These are phyloP conservation scores for Wickerhamia fluorescens DNA, from an alignment of 805 yeast species.

Conservation along the genomic window DNA sequence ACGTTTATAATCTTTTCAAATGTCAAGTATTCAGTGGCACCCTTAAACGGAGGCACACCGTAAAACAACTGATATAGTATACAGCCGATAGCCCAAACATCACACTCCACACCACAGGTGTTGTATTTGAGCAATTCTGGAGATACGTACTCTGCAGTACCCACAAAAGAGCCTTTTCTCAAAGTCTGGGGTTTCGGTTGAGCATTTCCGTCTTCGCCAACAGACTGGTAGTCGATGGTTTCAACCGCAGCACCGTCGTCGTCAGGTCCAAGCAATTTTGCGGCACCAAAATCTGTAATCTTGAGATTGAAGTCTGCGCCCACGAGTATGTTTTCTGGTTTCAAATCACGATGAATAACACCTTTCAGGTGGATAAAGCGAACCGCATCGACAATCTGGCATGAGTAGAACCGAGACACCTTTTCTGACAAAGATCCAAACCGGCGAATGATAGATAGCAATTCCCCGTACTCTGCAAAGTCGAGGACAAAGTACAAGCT, in stretches of 20 bases:
- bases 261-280: constrained; percentile 51
- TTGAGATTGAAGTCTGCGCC: constrained; percentile 81
- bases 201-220: too few relatives aligned
- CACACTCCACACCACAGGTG: constrained; percentile 75
- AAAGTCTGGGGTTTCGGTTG: constrained; percentile 11
- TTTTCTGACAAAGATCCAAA: constrained; percentile 71
- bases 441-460: constrained; percentile 69
- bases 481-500: constrained; percentile 88
- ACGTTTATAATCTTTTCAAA: constrained; percentile 80
- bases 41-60: constrained; percentile 87
- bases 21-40: constrained; percentile 74
- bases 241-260: constrained; percentile 26
- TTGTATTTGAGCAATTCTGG: constrained; percentile 82
- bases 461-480: constrained; percentile 92
- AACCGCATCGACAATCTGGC: constrained; percentile 86
- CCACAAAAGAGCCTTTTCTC: constrained; percentile 73
- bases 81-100: constrained; percentile 94
- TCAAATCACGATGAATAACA: constrained; percentile 87
- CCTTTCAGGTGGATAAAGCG: constrained; percentile 84
- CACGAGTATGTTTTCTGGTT: constrained; percentile 87
- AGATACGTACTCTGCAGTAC: constrained; percentile 94
- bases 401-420: constrained; percentile 73
- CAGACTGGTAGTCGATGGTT: constrained; percentile 24
- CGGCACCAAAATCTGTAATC: constrained; percentile 98
- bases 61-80: constrained; percentile 75